Evolutionary conservation across 139 green algal genomes (phyloP).

Genomic region (Coelastrella sp.): DNA sequence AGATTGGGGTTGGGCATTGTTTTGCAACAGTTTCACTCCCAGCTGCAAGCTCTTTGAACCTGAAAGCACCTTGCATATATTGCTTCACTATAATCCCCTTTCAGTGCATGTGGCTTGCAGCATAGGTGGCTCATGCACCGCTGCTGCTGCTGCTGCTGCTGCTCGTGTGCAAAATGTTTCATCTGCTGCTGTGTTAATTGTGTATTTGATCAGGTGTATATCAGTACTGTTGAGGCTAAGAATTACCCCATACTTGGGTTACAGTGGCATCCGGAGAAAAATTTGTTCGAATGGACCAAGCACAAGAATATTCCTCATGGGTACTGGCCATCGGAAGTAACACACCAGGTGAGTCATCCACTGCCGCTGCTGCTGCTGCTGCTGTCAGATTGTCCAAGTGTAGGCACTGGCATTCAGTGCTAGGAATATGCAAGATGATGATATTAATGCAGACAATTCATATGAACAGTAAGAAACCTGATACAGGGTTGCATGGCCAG

Average conservation of each 20-base stretch:
- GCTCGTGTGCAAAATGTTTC: too few relatives aligned
- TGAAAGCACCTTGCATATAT: not conserved
- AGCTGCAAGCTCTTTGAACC: too few relatives aligned
- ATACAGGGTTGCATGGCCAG: too few relatives aligned
- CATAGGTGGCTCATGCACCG: too few relatives aligned
- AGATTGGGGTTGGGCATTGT: too few relatives aligned
- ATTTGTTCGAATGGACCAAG: conserved; percentile 82
- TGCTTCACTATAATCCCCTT: not conserved
- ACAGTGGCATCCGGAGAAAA: conserved; percentile 94
- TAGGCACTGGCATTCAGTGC: not conserved
- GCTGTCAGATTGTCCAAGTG: not conserved
- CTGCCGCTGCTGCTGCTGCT: not conserved
- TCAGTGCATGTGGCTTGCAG: not conserved
- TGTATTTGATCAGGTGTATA: conserved; percentile 75
- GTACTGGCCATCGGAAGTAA: conserved; percentile 59
- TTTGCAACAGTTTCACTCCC: too few relatives aligned
- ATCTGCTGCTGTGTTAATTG: too few relatives aligned
- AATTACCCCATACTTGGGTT: conserved; percentile 67
- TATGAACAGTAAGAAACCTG: too few relatives aligned
- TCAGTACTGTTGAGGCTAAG: conserved; percentile 80
- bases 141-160: too few relatives aligned
- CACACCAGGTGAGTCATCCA: conserved; percentile 60
- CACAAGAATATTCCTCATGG: conserved; percentile 80
- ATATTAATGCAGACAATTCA: too few relatives aligned
- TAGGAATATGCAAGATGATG: too few relatives aligned